Evolutionary conservation across 441 rosid genomes (phyloP).

Genomic region (Populus hybrid): DNA sequence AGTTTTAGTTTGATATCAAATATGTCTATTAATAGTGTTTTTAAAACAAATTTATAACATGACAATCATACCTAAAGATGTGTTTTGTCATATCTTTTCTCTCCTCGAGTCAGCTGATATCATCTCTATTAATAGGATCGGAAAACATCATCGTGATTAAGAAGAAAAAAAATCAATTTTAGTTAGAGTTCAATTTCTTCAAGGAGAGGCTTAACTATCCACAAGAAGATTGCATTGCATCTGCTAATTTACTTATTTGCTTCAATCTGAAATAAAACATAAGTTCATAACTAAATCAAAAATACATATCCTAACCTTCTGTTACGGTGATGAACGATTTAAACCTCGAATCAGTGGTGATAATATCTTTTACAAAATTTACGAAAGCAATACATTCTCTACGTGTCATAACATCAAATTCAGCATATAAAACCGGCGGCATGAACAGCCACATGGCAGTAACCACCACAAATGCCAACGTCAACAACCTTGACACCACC

Average conservation of each 20-base stretch:
- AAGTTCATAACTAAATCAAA: background rate
- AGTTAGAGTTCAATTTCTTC: background rate
- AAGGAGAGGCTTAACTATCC: background rate
- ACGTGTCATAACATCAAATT: background rate
- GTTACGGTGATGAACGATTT: background rate
- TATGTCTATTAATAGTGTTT: too few relatives aligned
- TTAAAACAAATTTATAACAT: too few relatives aligned
- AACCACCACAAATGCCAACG: background rate
- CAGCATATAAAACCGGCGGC: background rate
- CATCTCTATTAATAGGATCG: background rate
- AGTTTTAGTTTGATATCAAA: too few relatives aligned
- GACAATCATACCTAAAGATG: too few relatives aligned
- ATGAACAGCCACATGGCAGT: slow-evolving; percentile 13
- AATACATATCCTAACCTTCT: background rate
- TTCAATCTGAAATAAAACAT: background rate
- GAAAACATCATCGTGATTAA: background rate
- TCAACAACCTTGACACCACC: background rate
- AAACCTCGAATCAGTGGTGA: background rate
- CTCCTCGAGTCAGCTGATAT: too few relatives aligned
- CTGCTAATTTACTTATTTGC: background rate
- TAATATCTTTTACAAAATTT: background rate
- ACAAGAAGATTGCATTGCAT: background rate
- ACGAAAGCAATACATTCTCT: background rate
- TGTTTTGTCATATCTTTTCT: too few relatives aligned
- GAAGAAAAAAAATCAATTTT: background rate